Conservation (phyloP, 2,329 filamentous ascomycete species). For the Stachybotrys elegans region DNA sequence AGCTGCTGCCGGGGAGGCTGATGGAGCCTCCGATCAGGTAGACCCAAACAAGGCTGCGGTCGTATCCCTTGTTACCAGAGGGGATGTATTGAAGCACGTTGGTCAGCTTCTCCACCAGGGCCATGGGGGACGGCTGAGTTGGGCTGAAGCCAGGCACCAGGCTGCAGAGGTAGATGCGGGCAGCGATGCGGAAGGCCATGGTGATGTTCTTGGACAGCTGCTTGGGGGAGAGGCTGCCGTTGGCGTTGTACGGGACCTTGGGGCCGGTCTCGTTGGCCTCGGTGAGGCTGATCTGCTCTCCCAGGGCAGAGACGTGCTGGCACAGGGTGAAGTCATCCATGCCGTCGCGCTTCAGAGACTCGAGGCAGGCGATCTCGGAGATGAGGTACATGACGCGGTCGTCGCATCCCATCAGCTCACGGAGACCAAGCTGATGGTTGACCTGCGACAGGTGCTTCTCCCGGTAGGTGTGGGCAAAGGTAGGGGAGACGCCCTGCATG, state of each 20-base stretch:
- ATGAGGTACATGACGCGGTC: slow-evolving; percentile 97
- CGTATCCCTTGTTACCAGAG: slow-evolving; percentile 73
- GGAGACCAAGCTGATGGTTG: slow-evolving; percentile 64
- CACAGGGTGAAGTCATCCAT: slow-evolving; percentile 85
- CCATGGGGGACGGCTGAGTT: slow-evolving; percentile 65
- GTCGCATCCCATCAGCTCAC: slow-evolving; percentile 95
- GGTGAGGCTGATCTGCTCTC: slow-evolving; percentile 77
- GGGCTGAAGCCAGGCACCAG: slow-evolving; percentile 85
- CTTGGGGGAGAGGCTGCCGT: slow-evolving; percentile 72
- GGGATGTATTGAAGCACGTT: slow-evolving; percentile 78
- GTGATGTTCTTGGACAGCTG: slow-evolving; percentile 87
- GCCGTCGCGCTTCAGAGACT: slow-evolving; percentile 76
- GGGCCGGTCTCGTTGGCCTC: slow-evolving; percentile 59
- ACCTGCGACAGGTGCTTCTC: slow-evolving; percentile 76
- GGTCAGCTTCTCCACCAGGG: slow-evolving; percentile 73
- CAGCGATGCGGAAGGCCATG: slow-evolving; percentile 82
- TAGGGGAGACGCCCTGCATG: slow-evolving; percentile 80
- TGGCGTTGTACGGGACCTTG: slow-evolving; percentile 58
- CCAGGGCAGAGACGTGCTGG: slow-evolving; percentile 83
- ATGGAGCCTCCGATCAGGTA: slow-evolving; percentile 81
- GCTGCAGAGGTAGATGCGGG: slow-evolving; percentile 94
- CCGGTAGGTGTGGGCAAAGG: slow-evolving; percentile 91
- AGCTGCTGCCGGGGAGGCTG: slow-evolving; percentile 65
- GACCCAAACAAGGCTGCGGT: slow-evolving; percentile 89
- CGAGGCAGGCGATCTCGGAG: slow-evolving; percentile 93